Conservation (phyloP, 1,139 yeast genomes). For the Meyerozyma sp. region DNA sequence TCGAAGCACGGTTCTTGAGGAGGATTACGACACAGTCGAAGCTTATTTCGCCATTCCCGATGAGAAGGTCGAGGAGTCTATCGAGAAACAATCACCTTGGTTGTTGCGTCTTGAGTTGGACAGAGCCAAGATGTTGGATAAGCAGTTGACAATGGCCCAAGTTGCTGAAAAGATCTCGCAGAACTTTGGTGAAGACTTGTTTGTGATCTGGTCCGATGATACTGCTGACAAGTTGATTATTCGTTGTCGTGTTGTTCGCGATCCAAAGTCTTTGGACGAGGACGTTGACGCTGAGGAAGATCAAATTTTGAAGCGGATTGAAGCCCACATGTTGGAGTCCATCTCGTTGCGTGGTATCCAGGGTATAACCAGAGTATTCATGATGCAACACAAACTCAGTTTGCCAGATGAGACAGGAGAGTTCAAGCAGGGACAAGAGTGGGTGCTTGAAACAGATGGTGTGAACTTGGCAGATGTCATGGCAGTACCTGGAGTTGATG, state of each 20-base stretch:
- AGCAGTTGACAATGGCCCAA: slow-evolving; percentile 96
- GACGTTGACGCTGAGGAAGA: slow-evolving; percentile 97
- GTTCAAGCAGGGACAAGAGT: slow-evolving; percentile 82
- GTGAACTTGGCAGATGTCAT: slow-evolving; percentile 93
- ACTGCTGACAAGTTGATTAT: slow-evolving; percentile 94
- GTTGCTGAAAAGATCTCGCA: slow-evolving; percentile 95
- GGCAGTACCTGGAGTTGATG: slow-evolving; percentile 92
- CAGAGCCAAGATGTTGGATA: slow-evolving; percentile 98
- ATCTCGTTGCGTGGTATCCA: slow-evolving; percentile 95
- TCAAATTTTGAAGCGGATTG: slow-evolving; percentile 90
- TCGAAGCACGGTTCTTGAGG: slow-evolving; percentile 88
- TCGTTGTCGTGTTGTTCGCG: slow-evolving; percentile 98
- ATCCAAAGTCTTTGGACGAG: slow-evolving; percentile 88
- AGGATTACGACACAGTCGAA: slow-evolving; percentile 94
- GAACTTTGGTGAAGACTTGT: slow-evolving; percentile 90
- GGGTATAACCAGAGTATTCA: slow-evolving; percentile 85
- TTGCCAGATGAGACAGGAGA: slow-evolving; percentile 82
- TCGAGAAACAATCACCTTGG: slow-evolving; percentile 97
- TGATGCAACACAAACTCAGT: slow-evolving; percentile 88
- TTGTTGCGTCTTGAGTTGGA: slow-evolving; percentile 91
- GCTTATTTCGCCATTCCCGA: slow-evolving; percentile 97
- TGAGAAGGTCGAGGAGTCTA: slow-evolving; percentile 89
- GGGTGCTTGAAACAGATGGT: slow-evolving; percentile 99
- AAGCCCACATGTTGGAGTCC: slow-evolving; percentile 92
- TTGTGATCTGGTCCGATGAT: slow-evolving; percentile 99